phyloP scores from a whole-genome alignment of 2,329 filamentous ascomycete genomes.

The Aspergillus tamarii region DNA sequence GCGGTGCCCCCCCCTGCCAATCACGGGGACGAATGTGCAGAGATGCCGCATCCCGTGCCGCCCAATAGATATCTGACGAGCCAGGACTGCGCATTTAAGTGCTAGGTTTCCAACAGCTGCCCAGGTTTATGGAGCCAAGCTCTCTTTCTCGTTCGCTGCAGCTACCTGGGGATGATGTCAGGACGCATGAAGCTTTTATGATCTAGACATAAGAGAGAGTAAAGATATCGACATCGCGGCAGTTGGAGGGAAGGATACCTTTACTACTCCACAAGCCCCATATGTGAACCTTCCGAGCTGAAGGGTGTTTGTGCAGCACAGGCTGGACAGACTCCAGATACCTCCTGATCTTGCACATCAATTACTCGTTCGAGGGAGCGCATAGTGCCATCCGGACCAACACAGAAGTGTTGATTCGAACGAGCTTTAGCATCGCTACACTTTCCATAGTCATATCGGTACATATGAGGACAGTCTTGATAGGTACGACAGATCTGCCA shows the following conservation, averaged over 20 bases:
- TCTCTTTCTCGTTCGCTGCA: neutral
- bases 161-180: neutral
- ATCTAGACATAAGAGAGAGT: neutral
- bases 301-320: neutral
- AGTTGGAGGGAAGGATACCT: neutral
- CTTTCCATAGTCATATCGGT: conserved; percentile 6
- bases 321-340: neutral
- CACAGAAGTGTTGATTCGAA: neutral
- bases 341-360: conserved; percentile 1
- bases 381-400: conserved; percentile 1
- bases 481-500: conserved; percentile 4
- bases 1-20: neutral
- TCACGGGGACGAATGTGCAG: neutral
- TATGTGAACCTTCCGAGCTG: neutral
- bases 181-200: neutral
- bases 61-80: neutral
- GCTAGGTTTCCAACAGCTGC: neutral
- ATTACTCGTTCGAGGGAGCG: conserved; percentile 1
- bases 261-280: neutral
- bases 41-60: neutral
- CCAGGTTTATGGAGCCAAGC: too few species aligned
- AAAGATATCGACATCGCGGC: neutral
- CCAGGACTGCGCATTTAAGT: neutral
- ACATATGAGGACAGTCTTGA: conserved; percentile 2
- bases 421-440: conserved; percentile 1